Evolutionary conservation across 345 rosid genomes (phyloP), one percentile per base, ranked within the genome.

Genomic region (Linum trigynum): DNA sequence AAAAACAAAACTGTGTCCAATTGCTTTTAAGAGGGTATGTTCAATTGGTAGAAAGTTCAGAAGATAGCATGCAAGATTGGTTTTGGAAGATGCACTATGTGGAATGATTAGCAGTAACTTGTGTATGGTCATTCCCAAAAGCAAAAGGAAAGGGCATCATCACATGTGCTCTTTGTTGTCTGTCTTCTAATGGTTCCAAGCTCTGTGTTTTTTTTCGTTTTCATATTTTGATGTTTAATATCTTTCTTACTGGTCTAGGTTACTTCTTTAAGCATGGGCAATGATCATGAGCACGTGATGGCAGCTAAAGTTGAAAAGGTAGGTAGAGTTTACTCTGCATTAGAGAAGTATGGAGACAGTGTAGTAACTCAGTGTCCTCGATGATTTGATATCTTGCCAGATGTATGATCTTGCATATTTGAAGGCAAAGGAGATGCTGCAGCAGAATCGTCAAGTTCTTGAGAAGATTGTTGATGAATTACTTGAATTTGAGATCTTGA

Each of bases 301-400:
- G 98, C 98, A 32, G 69, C 81, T 73, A 92, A 89, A 82, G 95
- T 89, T 67, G 95, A 87, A 81, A 82, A 87, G 95, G 98, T 79
- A 78, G 12, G 67, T 64, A 55, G 51, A 48, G 38, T 38, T 59
- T 68, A 39, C 42, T 17, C 16, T 39, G 12, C 10, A 36, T 45
- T 69, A 9, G 36, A 17, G 15, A 5, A 32, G 5, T 66, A 39
- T 10, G 4, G 38, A 65, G 59, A 43, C 9, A 53, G 17, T 55
- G 10, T 17, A 2, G 65, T 55, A 32, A 10, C 75, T 37, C 42
- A 61, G 62, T 63, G 14, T 48, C 42, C 58, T 15, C 5, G 16
- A 8, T 16, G 45, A 42, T 38, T 63, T 65, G 51, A 67, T 55
- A 39, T 57, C 63, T 68, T 61, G 75, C 71, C 80, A 92, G 98